These are phyloP conservation scores for Murraya paniculata DNA, from an alignment of 345 rosid genomes.

Conservation along the genomic window DNA sequence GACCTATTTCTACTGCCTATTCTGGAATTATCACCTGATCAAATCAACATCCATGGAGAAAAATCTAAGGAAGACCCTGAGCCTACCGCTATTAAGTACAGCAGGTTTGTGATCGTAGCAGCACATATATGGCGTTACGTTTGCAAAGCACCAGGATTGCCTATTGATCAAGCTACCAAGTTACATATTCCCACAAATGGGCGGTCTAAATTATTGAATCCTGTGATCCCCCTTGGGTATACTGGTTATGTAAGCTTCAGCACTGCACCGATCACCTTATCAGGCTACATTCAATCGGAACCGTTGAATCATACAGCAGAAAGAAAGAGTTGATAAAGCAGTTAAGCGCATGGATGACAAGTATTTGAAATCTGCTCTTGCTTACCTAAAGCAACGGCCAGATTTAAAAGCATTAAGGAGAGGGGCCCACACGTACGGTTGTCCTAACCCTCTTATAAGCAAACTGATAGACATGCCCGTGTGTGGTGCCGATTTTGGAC, in stretches of 20 bases:
- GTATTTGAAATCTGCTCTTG: conserved; percentile 50
- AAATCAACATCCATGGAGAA: conserved; percentile 28
- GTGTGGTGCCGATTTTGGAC: conserved; percentile 53
- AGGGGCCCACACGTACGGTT: conserved; percentile 41
- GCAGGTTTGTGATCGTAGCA: conserved; percentile 28
- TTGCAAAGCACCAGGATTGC: conserved; percentile 28
- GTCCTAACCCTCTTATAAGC: conserved; percentile 54
- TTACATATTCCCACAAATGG: conserved; percentile 31
- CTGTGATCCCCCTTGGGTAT: conserved; percentile 3
- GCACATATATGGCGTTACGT: conserved; percentile 41
- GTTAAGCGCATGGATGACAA: conserved; percentile 28
- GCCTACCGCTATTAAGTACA: not conserved
- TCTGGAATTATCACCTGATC: conserved; percentile 31
- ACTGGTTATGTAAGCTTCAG: conserved; percentile 7
- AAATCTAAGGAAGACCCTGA: conserved; percentile 5
- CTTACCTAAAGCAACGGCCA: conserved; percentile 25
- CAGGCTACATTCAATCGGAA: not conserved
- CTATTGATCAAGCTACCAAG: conserved; percentile 25
- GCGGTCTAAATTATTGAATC: conserved; percentile 37
- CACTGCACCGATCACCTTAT: not conserved
- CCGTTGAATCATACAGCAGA: not conserved
- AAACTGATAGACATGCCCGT: conserved; percentile 46
- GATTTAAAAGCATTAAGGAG: conserved; percentile 20
- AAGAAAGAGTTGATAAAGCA: conserved; percentile 10
- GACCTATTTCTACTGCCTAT: conserved; percentile 14